Evolutionary conservation across 2,329 filamentous ascomycete species (phyloP).

Genomic region (Erysiphe pulchra): DNA sequence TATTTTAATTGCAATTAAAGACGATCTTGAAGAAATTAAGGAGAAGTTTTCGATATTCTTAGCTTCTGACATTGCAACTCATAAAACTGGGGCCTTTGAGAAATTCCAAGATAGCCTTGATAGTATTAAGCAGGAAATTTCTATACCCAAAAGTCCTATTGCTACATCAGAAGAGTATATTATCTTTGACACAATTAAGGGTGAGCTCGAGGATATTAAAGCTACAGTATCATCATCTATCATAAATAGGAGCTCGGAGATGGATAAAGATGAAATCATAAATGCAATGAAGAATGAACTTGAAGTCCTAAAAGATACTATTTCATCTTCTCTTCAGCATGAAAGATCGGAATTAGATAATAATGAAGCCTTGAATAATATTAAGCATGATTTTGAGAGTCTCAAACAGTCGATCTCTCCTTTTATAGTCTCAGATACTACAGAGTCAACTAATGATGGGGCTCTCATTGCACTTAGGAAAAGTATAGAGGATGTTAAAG

Average conservation of each 20-base stretch:
- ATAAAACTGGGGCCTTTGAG: too few relatives aligned
- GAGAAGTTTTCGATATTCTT: too few relatives aligned
- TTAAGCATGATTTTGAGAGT: slow-evolving; percentile 46
- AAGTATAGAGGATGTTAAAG: too few relatives aligned
- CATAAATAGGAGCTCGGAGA: background rate
- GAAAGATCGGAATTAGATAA: slow-evolving; percentile 26
- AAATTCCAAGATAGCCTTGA: background rate
- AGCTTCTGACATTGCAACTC: too few relatives aligned
- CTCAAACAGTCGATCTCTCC: slow-evolving; percentile 23
- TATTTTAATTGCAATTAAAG: too few relatives aligned
- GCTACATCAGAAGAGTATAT: background rate
- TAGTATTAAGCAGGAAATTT: background rate
- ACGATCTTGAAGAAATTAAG: too few relatives aligned
- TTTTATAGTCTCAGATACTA: slow-evolving; percentile 19
- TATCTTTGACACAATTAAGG: slow-evolving; percentile 32
- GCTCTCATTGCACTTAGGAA: too few relatives aligned
- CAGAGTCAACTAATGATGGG: too few relatives aligned
- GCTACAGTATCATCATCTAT: background rate
- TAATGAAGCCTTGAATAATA: slow-evolving; percentile 35
- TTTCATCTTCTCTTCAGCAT: slow-evolving; percentile 37
- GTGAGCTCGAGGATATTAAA: slow-evolving; percentile 28
- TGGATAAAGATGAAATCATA: slow-evolving; percentile 2
- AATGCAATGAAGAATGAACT: slow-evolving; percentile 1
- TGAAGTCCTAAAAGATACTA: slow-evolving; percentile 26
- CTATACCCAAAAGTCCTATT: background rate